Conservation (phyloP, 441 rosid species). For the Croton laevigatus region DNA sequence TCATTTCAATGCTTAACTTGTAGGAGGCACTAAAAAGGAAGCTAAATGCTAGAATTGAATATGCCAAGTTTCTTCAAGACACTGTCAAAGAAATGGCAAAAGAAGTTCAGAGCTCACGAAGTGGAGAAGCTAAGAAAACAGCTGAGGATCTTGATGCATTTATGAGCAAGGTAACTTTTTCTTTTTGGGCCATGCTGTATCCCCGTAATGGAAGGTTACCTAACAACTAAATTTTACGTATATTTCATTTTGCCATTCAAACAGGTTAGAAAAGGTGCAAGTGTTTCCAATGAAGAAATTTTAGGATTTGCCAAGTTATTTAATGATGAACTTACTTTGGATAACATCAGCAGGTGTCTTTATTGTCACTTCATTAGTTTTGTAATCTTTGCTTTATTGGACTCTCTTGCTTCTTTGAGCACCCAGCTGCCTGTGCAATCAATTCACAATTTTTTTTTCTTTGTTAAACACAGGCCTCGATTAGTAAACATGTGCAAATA, state of each 20-base stretch:
- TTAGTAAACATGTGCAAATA: constrained; percentile 82
- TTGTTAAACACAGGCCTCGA: constrained; percentile 62
- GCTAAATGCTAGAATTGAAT: constrained; percentile 87
- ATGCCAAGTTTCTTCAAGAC: constrained; percentile 93
- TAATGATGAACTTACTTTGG: constrained; percentile 84
- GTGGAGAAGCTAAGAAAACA: constrained; percentile 35
- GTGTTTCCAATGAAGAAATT: constrained; percentile 72
- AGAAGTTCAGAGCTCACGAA: constrained; percentile 68
- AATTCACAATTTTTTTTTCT: constrained; percentile 23
- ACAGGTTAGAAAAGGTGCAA: constrained; percentile 73
- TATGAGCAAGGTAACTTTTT: constrained; percentile 61
- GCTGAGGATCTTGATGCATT: constrained; percentile 52
- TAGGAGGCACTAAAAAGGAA: constrained; percentile 88
- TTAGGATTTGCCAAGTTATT: constrained; percentile 85
- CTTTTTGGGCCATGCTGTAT: constrained; percentile 13
- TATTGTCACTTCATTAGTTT: constrained; percentile 14
- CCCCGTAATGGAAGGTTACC: constrained; percentile 2
- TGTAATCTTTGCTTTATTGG: constrained; percentile 14
- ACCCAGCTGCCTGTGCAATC: constrained; percentile 14
- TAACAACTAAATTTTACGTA: background rate
- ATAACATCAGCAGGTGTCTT: constrained; percentile 75
- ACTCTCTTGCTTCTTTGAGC: constrained; percentile 19
- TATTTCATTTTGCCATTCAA: constrained; percentile 15
- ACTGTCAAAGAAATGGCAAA: constrained; percentile 96
- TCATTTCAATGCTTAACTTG: constrained; percentile 28